Base-by-base conservation (phyloP, 345 rosid genomes). In the Barbarea vulgaris region DNA sequence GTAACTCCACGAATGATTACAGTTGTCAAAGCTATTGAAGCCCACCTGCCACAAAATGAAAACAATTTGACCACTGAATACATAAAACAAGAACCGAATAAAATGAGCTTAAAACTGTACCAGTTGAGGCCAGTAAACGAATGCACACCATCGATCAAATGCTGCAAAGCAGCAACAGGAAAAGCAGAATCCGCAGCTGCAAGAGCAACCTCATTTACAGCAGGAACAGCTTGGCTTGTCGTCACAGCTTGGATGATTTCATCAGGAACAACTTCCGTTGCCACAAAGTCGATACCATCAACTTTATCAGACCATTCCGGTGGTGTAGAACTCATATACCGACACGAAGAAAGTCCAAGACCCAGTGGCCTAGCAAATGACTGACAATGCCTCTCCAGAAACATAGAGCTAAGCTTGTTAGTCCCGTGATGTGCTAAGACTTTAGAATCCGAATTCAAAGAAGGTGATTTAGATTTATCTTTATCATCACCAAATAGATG, bases 181-280 rank as follows among this genome's bases (percentile, higher is more conserved):
- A 75, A 84, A 67, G 70, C 83, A 69, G 91, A 89, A 80, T 85
- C 94, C 17, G 88, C 91, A 37, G 91, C 94, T n/a, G 90, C 94
- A 70, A 78, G 51, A 30, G 94, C 88, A 77, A 89, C 94, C 51
- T 87, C 91, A 59, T 76, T 87, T 15, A 75, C 14, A 4, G 77
- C 87, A 63, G 90, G 78, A 47, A 70, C 79, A 65, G 44, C 76
- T 76, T 77, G 85, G 39, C 81, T 54, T 13, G 86, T 78, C 15
- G 82, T 81, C n/a, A 79, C 82, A 69, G 81, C 82, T 33, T 82
- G 72, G 3, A 76, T 19, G 39, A 82, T 25, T 18, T 65, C 64
- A 57, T 83, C 87, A 0, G 82, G 63, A 25, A 85, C 77, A 76
- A 77, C 82, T 22, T 82, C 86, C 13, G 62, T 14, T 2, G 82